A percentile compares a stretch with the other conserved stretches of the same genome.
Evolutionary conservation across 2,329 filamentous ascomycete species (phyloP).

Genomic region (Chaetomium sp.): DNA sequence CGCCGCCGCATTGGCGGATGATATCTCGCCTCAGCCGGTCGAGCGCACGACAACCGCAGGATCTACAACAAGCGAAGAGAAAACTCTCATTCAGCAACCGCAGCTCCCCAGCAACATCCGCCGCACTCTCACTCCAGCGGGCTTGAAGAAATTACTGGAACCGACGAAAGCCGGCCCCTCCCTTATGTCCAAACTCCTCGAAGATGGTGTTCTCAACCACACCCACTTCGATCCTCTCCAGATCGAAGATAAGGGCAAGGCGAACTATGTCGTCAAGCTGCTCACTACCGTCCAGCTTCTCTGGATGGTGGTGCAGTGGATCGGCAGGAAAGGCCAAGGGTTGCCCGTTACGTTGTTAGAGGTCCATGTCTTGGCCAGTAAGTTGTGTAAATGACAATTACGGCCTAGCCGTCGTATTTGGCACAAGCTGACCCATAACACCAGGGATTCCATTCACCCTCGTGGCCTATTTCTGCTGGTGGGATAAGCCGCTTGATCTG

Average conservation of each 20-base stretch:
- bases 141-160: background rate
- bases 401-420: no score
- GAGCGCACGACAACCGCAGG: no score
- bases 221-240: background rate
- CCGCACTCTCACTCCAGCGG: background rate
- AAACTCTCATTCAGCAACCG: no score
- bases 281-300: background rate
- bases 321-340: background rate
- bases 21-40: no score
- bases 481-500: background rate
- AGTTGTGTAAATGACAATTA: no score
- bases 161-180: background rate
- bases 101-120: no score
- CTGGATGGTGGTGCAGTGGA: conserved; percentile 2
- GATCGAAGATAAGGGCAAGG: background rate
- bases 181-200: background rate
- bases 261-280: conserved; percentile 1
- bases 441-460: background rate
- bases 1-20: no score
- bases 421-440: no score
- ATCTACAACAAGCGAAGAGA: no score
- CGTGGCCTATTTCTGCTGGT: background rate
- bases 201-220: background rate
- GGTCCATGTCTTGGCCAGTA: background rate
- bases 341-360: background rate